Conservation (phyloP, 2,329 filamentous ascomycete species). For the Penicillium sp. region DNA sequence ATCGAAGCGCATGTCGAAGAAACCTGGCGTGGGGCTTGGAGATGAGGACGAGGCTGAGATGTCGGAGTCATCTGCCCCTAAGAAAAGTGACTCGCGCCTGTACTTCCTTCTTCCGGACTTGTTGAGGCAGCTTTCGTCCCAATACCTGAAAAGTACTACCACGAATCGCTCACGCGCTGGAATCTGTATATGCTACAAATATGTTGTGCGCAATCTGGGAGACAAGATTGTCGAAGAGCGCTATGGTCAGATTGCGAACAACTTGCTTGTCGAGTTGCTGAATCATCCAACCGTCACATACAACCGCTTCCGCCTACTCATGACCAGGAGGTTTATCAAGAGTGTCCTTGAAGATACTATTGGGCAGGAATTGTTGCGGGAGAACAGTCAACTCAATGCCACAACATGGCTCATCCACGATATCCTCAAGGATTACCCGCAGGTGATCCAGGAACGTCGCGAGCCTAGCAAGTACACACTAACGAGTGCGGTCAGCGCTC, state of each 20-base stretch:
- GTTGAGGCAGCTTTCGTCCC: constrained; percentile 72
- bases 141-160: constrained; percentile 76
- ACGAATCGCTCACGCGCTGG: constrained; percentile 79
- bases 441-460: constrained; percentile 78
- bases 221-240: constrained; percentile 79
- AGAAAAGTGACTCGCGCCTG: constrained; percentile 69
- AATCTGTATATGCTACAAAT: constrained; percentile 83
- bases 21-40: constrained; percentile 54
- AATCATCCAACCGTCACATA: constrained; percentile 72
- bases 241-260: constrained; percentile 77
- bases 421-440: constrained; percentile 90
- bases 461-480: constrained; percentile 88
- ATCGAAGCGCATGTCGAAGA: constrained; percentile 71
- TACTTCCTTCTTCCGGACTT: constrained; percentile 75
- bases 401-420: constrained; percentile 81
- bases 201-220: constrained; percentile 73
- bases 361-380: constrained; percentile 77
- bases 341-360: constrained; percentile 81
- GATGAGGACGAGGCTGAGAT: constrained; percentile 72
- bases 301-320: constrained; percentile 84
- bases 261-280: constrained; percentile 76
- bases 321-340: constrained; percentile 80
- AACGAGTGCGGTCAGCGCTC: constrained; percentile 72
- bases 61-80: constrained; percentile 72
- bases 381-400: constrained; percentile 82